Evolutionary conservation across 1,139 yeast species (phyloP).

Genomic region (Pichia inconspicua): DNA sequence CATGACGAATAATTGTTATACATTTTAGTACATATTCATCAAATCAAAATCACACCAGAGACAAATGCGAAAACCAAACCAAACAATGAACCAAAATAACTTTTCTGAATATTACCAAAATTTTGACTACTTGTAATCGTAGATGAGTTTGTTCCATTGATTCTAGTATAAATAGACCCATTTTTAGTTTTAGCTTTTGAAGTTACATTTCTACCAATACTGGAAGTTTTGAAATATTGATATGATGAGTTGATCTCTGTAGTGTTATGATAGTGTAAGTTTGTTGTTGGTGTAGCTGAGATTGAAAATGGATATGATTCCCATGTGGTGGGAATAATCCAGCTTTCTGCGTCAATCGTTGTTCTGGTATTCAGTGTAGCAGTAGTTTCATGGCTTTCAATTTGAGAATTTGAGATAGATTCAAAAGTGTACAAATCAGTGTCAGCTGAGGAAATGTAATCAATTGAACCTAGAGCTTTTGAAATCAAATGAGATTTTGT

Average conservation of each 20-base stretch:
- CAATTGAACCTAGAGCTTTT: background rate
- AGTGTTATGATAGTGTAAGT: background rate
- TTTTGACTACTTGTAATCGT: constrained; percentile 3
- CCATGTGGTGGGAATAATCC: constrained; percentile 10
- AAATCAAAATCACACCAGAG: constrained; percentile 9
- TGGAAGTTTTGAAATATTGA: background rate
- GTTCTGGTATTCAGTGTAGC: background rate
- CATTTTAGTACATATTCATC: background rate
- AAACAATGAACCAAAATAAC: constrained; percentile 6
- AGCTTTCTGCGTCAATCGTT: background rate
- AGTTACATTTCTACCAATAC: constrained; percentile 1
- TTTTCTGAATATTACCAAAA: background rate
- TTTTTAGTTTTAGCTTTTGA: background rate
- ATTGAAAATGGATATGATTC: constrained; percentile 9
- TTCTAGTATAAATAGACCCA: constrained; percentile 5
- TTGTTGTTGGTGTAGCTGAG: background rate
- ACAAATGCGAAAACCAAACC: constrained; percentile 9
- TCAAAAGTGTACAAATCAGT: background rate
- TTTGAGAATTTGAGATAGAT: background rate
- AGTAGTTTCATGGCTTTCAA: background rate
- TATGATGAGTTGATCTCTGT: background rate
- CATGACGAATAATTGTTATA: background rate
- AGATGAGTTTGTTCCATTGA: constrained; percentile 1
- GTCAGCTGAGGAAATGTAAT: background rate
- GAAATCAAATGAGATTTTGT: background rate